Conservation (phyloP, 2,329 filamentous ascomycete species). For the Chaetomiaceae sp. region DNA sequence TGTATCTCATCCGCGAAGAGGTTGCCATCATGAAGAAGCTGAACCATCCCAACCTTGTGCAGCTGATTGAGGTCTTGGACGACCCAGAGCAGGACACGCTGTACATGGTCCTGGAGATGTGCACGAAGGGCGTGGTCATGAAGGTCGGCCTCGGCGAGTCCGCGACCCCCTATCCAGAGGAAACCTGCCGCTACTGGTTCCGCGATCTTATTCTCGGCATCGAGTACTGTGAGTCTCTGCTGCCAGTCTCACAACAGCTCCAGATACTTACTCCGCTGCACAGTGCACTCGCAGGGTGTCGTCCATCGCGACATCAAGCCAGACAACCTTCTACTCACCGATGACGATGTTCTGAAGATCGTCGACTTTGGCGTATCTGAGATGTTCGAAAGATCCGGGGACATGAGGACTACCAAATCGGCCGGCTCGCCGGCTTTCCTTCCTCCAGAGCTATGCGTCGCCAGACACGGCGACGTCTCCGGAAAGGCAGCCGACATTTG, state of each 20-base stretch:
- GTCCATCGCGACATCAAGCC: slow-evolving; percentile 97
- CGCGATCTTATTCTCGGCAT: slow-evolving; percentile 91
- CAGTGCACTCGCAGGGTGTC: slow-evolving; percentile 88
- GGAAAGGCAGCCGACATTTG: slow-evolving; percentile 91
- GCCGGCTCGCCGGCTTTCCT: slow-evolving; percentile 93
- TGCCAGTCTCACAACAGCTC: too few relatives aligned
- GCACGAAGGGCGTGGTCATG: slow-evolving; percentile 96
- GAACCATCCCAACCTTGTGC: slow-evolving; percentile 89
- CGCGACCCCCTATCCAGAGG: slow-evolving; percentile 74
- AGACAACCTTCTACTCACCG: slow-evolving; percentile 85
- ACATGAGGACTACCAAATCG: slow-evolving; percentile 89
- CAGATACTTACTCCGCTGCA: not conserved
- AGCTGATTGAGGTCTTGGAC: slow-evolving; percentile 87
- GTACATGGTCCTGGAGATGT: slow-evolving; percentile 99
- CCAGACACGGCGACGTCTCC: slow-evolving; percentile 78
- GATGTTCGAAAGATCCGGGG: slow-evolving; percentile 81
- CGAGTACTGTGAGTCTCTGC: slow-evolving; percentile 67
- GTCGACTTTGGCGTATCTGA: slow-evolving; percentile 99
- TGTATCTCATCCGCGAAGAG: slow-evolving; percentile 88
- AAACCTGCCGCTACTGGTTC: slow-evolving; percentile 85
- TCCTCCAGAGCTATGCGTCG: slow-evolving; percentile 84
- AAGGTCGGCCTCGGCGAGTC: slow-evolving; percentile 82
- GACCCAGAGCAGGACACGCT: slow-evolving; percentile 92
- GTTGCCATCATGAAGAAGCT: slow-evolving; percentile 99
- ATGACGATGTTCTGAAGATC: slow-evolving; percentile 90